Evolutionary conservation across 2,329 filamentous ascomycete genomes (phyloP), one percentile per base, ranked within the genome.

Genomic region (Epichloe sp.): DNA sequence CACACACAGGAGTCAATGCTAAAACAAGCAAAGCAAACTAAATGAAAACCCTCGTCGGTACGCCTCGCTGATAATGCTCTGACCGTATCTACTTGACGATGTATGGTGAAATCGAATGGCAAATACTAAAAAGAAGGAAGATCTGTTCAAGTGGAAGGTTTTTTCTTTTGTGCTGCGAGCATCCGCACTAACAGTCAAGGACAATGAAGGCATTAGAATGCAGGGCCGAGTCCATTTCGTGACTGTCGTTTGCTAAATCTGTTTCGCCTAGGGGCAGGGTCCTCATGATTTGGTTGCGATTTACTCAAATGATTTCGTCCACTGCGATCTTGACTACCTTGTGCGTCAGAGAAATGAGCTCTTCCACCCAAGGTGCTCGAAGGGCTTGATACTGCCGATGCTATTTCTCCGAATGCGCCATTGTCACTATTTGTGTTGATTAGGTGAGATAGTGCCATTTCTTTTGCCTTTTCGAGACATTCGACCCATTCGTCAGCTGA

Each of bases 401-500:
- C 77, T 63, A 87, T 77, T 49, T 87, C 82, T 23, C 76, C 77
- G 61, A 87, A 86, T 23, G 75, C 76, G 53, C 78, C 79, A 52
- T 88, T 85, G 47, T 72, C 76, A 17, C 76, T 79, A 62, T 88
- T 88, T 8, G 80, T 78, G 42, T 79, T 70, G 54, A 80, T 74
- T 57, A 80, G 84, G 61, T 91, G 85, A 2, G 86, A 85, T 36
- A 86, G 66, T 4, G 88, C 91, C 59, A 94, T 76, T 54, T 97
- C 90, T 62, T 85, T 85, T 5, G 93, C 89, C 57, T 86, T 82
- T 58, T 95, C 88, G 42, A 98, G 74, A 41, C 82, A 83, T 60
- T 95, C 90, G 47, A 97, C 77, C 93, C 93, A 98, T 65, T 97
- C 91, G 57, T 93, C 83, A 5, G 87, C 86, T 4, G 83, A 83